Base-by-base conservation (phyloP, 495 filamentous ascomycete species). In the Aspergillus kassunensis region DNA sequence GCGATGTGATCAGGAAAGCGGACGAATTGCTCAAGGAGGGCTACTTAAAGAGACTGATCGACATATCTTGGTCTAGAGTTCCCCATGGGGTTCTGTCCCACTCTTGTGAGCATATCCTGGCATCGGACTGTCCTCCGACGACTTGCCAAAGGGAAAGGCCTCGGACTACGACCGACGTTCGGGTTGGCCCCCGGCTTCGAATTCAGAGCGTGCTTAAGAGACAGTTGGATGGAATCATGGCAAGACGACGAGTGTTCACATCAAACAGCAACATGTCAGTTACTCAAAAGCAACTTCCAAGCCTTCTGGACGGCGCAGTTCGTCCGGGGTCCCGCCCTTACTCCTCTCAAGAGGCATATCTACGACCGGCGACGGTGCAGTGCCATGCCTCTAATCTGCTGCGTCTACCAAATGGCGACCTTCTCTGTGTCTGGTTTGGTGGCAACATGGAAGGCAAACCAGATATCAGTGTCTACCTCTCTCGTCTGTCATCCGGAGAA, bases 371-470 rank as follows among this genome's bases (percentile, higher is more conserved):
- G 34, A 63, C 61, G 3, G 31, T 51, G 44, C 61, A 63, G 51
- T 63, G 61, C 33, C 61, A 63, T 19, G 61, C 61, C 2, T 63
- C 61, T 2, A 63, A 60, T 20, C 57, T 63, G 33, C 57, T 63
- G 13, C 45, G 44, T 7, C 55, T 63, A 7, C 61, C 61, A 16
- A 58, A 54, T 44, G 61, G 57, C 19, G 61, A 63, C 20, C 25
- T 63, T 0, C 57, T 63, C 31, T 63, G 61, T 35, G 61, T 35
- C 21, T 63, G 57, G 57, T 63, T 63, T 18, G 61, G 61, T 23
- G 61, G 61, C 15, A 63, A 58, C 49, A 63, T 63, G 46, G 61
- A 63, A 49, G 61, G 61, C 3, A 53, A 55, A 31, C 61, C 61
- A 0, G 61, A 63, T 27, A 63, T 63, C 49, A 60, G 57, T 55